phyloP scores from a whole-genome alignment of 805 yeast genomes.

The Cyberlindnera petersonii region DNA sequence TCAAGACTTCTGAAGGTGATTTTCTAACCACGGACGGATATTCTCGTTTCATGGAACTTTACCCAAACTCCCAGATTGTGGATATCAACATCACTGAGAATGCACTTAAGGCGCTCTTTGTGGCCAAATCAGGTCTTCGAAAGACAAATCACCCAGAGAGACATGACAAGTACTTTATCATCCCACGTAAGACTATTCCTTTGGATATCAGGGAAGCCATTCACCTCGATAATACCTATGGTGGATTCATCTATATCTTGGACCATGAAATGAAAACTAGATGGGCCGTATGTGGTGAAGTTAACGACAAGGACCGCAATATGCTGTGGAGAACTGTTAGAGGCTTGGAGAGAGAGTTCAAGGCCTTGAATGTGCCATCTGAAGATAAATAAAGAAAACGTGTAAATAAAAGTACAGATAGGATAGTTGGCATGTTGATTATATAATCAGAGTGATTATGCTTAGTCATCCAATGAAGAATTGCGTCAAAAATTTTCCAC shows the following conservation, averaged over 20 bases:
- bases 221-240: slow-evolving; percentile 65
- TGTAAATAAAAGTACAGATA: too few species aligned
- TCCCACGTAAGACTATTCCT: slow-evolving; percentile 56
- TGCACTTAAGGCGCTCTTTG: slow-evolving; percentile 60
- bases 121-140: slow-evolving; percentile 44
- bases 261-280: slow-evolving; percentile 73
- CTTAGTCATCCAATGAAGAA: too few species aligned
- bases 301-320: slow-evolving; percentile 60
- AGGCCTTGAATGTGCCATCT: slow-evolving; percentile 19
- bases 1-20: slow-evolving; percentile 41
- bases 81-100: slow-evolving; percentile 77
- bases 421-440: too few species aligned
- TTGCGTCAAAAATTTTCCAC: slow-evolving; percentile 13
- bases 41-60: slow-evolving; percentile 35
- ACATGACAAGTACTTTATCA: slow-evolving; percentile 56
- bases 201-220: slow-evolving; percentile 54
- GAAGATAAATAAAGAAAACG: too few species aligned
- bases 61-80: slow-evolving; percentile 62
- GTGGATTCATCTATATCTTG: slow-evolving; percentile 79
- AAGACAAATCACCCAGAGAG: slow-evolving; percentile 44
- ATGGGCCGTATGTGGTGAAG: slow-evolving; percentile 89
- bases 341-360: slow-evolving; percentile 51
- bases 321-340: slow-evolving; percentile 63
- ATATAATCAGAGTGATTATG: not conserved
- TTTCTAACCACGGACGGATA: slow-evolving; percentile 41